Conservation (phyloP, 148 eudicot genomes). For the Camellia sinensis region DNA sequence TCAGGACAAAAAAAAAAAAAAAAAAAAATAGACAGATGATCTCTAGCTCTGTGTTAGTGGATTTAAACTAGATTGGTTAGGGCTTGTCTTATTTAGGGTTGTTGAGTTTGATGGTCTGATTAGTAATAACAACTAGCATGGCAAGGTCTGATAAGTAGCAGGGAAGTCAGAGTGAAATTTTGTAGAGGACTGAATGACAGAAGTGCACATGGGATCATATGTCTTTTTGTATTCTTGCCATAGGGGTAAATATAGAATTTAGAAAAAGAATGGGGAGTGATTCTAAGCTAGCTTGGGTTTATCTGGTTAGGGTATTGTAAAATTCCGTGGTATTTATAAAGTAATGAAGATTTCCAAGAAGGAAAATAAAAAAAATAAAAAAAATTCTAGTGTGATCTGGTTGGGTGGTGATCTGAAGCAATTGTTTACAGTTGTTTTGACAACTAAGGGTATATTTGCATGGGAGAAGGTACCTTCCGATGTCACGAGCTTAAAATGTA, state of each 20-base stretch:
- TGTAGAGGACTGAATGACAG: neutral
- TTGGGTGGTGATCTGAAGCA: neutral
- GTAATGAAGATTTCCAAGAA: neutral
- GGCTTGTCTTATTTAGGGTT: conserved; percentile 28
- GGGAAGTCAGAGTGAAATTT: conserved; percentile 19
- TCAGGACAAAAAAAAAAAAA: too few species aligned
- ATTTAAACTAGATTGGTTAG: conserved; percentile 9
- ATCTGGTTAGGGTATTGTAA: conserved; percentile 11
- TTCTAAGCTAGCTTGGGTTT: conserved; percentile 10
- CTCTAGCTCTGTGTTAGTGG: conserved; percentile 19
- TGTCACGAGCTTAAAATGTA: too few species aligned
- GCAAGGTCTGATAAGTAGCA: conserved; percentile 6
- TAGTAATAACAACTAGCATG: neutral
- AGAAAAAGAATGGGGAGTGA: conserved; percentile 18
- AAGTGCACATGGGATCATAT: conserved; percentile 29
- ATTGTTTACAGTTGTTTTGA: conserved; percentile 4
- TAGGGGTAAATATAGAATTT: conserved; percentile 6
- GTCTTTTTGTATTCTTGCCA: too few species aligned
- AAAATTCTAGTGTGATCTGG: conserved; percentile 8
- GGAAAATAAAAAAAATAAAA: neutral
- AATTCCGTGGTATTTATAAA: conserved; percentile 17
- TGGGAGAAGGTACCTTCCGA: neutral
- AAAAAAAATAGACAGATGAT: too few species aligned
- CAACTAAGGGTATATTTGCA: conserved; percentile 20
- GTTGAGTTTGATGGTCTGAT: conserved; percentile 20